A percentile compares a stretch with the other conserved stretches of the same genome.
Conservation (phyloP, 2,329 filamentous ascomycete genomes). For the Aspergillus chevalieri region DNA sequence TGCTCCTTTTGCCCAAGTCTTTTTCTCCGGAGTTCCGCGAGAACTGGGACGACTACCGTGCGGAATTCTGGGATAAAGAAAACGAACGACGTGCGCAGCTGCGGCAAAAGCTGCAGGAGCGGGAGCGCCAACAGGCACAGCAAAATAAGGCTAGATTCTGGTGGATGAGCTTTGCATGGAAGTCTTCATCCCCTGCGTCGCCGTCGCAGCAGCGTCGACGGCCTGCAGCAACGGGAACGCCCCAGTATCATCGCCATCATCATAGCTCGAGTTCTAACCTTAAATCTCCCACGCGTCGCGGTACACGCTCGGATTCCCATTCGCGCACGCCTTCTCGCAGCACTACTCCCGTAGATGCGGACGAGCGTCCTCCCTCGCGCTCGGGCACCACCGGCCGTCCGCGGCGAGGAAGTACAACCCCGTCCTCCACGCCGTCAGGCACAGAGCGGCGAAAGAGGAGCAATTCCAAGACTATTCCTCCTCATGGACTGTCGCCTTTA, state of each 20-base stretch:
- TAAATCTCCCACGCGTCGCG: constrained; percentile 24
- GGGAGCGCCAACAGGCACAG: constrained; percentile 62
- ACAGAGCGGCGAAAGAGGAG: constrained; percentile 28
- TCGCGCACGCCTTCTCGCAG: constrained; percentile 40
- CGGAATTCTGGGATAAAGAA: constrained; percentile 94
- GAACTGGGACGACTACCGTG: constrained; percentile 92
- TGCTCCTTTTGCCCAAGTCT: constrained; percentile 84
- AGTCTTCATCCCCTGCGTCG: constrained; percentile 26
- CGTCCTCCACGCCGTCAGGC: constrained; percentile 18
- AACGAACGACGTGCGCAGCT: constrained; percentile 79
- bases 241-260: constrained; percentile 22
- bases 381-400: constrained; percentile 26
- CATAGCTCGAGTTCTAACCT: constrained; percentile 22
- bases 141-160: constrained; percentile 69
- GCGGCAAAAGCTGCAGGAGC: constrained; percentile 61
- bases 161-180: constrained; percentile 64
- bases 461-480: constrained; percentile 21
- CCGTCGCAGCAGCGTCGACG: constrained; percentile 12
- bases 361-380: constrained; percentile 32
- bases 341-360: constrained; percentile 32
- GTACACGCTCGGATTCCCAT: constrained; percentile 34
- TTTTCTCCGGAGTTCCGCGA: constrained; percentile 93
- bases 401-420: constrained; percentile 31
- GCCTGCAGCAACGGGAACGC: constrained; percentile 4
- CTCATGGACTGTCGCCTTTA: constrained; percentile 28